Evolutionary conservation across 768 basidiomycete genomes (phyloP).

Genomic region (Tulasnella sp.): DNA sequence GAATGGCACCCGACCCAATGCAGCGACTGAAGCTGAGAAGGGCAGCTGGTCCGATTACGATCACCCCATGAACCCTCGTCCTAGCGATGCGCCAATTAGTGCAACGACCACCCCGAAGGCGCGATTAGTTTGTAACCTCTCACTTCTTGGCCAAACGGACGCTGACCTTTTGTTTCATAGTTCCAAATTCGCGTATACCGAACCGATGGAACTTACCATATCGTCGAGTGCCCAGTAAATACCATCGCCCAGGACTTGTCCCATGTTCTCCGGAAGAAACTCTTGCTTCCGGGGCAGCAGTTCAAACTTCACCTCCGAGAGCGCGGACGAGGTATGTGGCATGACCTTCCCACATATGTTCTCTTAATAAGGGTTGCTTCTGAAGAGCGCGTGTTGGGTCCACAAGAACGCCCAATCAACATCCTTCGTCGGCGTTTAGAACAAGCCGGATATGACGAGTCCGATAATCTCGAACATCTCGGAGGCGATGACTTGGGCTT

Average conservation of each 20-base stretch:
- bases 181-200: conserved; percentile 69
- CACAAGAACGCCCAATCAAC: conserved; percentile 69
- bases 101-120: conserved; percentile 1
- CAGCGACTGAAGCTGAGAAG: background rate
- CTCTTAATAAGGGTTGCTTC: background rate
- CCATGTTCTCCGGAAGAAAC: conserved; percentile 45
- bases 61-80: background rate
- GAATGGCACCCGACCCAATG: background rate
- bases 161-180: conserved; percentile 14
- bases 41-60: background rate
- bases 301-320: conserved; percentile 66
- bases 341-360: background rate
- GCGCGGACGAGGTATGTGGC: conserved; percentile 52
- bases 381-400: conserved; percentile 69
- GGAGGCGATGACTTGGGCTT: conserved; percentile 71
- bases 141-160: too few relatives aligned
- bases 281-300: conserved; percentile 35
- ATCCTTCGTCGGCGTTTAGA: conserved; percentile 73
- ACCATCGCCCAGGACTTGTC: conserved; percentile 60
- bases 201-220: conserved; percentile 56
- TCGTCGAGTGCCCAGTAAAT: conserved; percentile 47
- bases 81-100: conserved; percentile 6
- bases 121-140: background rate
- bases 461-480: conserved; percentile 66
- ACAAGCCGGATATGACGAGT: conserved; percentile 77